Evolutionary conservation across 2,329 filamentous ascomycete genomes (phyloP), one percentile per base, ranked within the genome.

Genomic region (Venturia pyrina): DNA sequence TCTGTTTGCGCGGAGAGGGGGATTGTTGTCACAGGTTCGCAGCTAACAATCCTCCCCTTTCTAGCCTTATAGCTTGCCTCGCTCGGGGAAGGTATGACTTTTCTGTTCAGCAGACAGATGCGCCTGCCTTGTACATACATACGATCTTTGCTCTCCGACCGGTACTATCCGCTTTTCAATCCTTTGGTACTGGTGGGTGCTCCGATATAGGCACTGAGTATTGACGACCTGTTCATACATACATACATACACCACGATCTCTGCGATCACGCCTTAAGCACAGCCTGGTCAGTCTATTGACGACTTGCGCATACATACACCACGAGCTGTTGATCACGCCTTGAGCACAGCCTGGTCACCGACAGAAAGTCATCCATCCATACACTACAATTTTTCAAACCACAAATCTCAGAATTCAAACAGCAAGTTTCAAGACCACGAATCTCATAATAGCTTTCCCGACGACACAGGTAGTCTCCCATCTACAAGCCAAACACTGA

Each of bases 61-160:
- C 53, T 59, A 37, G 13, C 28, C 53, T 59, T 59, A 59, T 37
- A 59, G 53, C 53, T 53, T 53, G 48, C 48, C 6, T 21, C 19
- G 46, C 46, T 21, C 32, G 17, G 19, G 32, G 28, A 37, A 34
- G 15, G 15, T 19, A 19, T 59, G 53, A 7, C 32, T 37, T n/a
- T 59, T 19, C 32, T 59, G 32, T 59, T 37, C 53, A 37, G 53
- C 32, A 59, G 53, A 59, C 28, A 37, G 32, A 59, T 34, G 53
- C 53, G 15, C 53, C 53, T 59, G 53, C 53, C 53, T 37, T 59
- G 53, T 21, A 59, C 53, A 59, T 59, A 59, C 53, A 59, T 37
- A 10, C 53, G 11, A 28, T 15, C 48, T 28, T 28, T 53, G 34
- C 10, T 21, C 28, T 15, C 17, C 15, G 15, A 1, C 53, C 53